Evolutionary conservation across 2,329 filamentous ascomycete species (phyloP).

Genomic region (Esteya vermicola): DNA sequence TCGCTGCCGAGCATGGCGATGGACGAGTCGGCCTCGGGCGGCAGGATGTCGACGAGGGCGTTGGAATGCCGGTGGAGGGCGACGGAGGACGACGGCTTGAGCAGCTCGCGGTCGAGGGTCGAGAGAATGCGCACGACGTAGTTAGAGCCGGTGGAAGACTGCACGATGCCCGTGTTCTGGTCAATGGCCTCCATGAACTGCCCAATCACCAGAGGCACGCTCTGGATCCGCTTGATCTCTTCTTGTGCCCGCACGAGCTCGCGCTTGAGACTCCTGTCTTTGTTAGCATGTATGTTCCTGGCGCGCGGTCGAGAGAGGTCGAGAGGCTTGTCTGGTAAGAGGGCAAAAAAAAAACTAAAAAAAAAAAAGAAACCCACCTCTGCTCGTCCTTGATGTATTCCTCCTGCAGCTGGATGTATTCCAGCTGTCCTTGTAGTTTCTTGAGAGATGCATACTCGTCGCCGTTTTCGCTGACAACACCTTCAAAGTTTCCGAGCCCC

Average conservation of each 20-base stretch:
- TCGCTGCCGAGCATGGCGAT: conserved; percentile 95
- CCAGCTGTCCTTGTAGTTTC: conserved; percentile 89
- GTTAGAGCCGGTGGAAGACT: conserved; percentile 96
- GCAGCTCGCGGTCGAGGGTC: conserved; percentile 91
- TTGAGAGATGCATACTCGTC: conserved; percentile 95
- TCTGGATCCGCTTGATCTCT: conserved; percentile 99
- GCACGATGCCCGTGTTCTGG: conserved; percentile 97
- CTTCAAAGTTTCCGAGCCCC: conserved; percentile 82
- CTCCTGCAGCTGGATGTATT: conserved; percentile 98
- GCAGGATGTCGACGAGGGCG: conserved; percentile 93
- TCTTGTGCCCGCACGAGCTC: conserved; percentile 95
- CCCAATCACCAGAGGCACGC: conserved; percentile 91
- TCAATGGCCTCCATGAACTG: conserved; percentile 99
- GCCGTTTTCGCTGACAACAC: conserved; percentile 61
- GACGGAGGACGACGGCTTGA: conserved; percentile 96
- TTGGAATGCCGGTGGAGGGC: conserved; percentile 97
- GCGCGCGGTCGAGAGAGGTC: neutral
- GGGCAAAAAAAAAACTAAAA: neutral
- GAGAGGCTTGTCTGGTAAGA: neutral
- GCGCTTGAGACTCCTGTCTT: conserved; percentile 72
- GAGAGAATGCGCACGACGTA: conserved; percentile 98
- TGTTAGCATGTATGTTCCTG: conserved; percentile 4
- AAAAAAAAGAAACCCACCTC: conserved; percentile 38
- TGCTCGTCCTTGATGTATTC: conserved; percentile 99
- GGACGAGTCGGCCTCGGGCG: conserved; percentile 95